Base-by-base conservation (phyloP, 371 early-diverging fungal species). In the Mucor plumbeus region DNA sequence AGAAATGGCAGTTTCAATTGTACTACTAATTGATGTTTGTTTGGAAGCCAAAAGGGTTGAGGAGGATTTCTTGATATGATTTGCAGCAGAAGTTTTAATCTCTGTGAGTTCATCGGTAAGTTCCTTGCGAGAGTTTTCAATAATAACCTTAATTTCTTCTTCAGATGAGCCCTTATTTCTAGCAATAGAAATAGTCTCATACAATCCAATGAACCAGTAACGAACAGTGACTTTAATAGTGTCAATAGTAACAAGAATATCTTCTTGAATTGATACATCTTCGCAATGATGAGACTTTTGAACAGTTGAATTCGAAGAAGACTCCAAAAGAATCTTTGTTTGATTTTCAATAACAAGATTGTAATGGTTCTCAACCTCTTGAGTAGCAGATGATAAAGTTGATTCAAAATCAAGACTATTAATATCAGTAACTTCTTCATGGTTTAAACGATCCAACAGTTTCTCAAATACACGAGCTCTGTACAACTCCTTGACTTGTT, bases 401-500 rank as follows among this genome's bases (percentile, higher is more conserved):
- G 63, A 43, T 19, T 79, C 67, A 57, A 76, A 68, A 35, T 73
- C 73, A 43, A 79, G 59, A 7, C 67, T 68, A 2, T 57, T 48
- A 39, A 61, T 40, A 10, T 61, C 53, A 7, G 68, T 56, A 19
- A 67, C 60, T 2, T 71, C 63, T n/a, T 69, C 65, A 5, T 58
- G 47, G 5, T 53, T 43, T 11, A 79, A 39, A 31, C 71, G 72
- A 34, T 65, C 71, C 61, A 77, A 65, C 11, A 77, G 59, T 7
- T 61, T 48, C 15, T 74, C 80, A 59, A 79, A 79, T 1, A 79
- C 54, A 59, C 74, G 74, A 47, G 72, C 71, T 54, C 75, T 74
- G 35, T 74, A 71, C 50, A 74, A 63, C n/a, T 79, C 80, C 61
- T 77, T 77, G 34, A 77, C 73, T 47, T 71, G 74, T 15, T 72